Evolutionary conservation across 768 basidiomycete genomes (phyloP).

Genomic region (Trametes coccinea): DNA sequence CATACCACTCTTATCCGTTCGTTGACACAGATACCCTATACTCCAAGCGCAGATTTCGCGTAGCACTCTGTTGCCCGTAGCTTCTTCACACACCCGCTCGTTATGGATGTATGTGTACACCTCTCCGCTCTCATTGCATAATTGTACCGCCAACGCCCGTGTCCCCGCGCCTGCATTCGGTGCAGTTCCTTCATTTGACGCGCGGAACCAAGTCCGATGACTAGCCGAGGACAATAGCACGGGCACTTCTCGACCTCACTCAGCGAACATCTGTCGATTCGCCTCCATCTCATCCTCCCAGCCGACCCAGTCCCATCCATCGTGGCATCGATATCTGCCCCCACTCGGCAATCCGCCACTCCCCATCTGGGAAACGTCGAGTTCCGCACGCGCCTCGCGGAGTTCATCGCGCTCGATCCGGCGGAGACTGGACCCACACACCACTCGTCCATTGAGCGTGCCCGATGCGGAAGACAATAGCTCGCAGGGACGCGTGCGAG

Average conservation of each 20-base stretch:
- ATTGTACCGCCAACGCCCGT: background rate
- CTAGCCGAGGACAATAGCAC: slow-evolving; percentile 21
- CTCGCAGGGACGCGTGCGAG: background rate
- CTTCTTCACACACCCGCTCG: background rate
- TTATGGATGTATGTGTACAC: background rate
- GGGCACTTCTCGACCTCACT: slow-evolving; percentile 1
- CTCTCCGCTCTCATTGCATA: too few relatives aligned
- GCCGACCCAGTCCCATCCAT: background rate
- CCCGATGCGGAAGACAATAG: slow-evolving; percentile 27
- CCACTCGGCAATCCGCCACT: background rate
- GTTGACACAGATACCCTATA: too few relatives aligned
- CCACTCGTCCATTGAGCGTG: slow-evolving; percentile 6
- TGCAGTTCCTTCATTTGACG: background rate
- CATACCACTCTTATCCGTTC: too few relatives aligned
- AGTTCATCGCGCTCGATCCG: background rate
- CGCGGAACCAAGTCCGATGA: slow-evolving; percentile 5
- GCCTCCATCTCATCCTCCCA: background rate
- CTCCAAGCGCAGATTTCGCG: too few relatives aligned
- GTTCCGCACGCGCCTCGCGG: slow-evolving; percentile 1
- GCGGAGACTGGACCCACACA: background rate
- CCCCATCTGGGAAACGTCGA: background rate
- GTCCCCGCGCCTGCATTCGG: slow-evolving; percentile 1
- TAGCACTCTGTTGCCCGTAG: too few relatives aligned
- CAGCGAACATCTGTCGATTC: background rate
- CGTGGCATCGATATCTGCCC: background rate